These are phyloP conservation scores for Artemisia princeps DNA, from an alignment of 140 eudicot genomes.

Conservation along the genomic window DNA sequence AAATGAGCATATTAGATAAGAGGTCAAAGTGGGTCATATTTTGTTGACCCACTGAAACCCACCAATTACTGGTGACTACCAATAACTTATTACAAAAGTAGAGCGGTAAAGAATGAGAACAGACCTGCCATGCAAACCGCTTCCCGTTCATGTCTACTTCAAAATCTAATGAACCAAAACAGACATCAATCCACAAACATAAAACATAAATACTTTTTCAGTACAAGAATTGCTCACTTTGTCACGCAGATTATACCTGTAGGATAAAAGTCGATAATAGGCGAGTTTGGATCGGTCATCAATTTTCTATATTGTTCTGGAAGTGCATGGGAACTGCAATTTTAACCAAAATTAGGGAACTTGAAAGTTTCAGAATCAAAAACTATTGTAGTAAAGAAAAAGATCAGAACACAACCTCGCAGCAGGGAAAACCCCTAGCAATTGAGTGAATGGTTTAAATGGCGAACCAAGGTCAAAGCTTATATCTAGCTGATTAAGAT, in stretches of 20 bases:
- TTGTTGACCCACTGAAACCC: neutral
- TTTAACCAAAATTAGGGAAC: neutral
- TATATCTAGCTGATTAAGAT: slow-evolving; percentile 54
- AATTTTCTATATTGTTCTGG: slow-evolving; percentile 71
- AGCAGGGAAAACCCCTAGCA: slow-evolving; percentile 93
- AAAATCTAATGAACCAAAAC: slow-evolving; percentile 50
- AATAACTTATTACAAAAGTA: too few relatives aligned
- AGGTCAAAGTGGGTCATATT: neutral
- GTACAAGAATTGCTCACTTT: neutral
- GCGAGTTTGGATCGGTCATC: slow-evolving; percentile 89
- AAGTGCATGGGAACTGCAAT: slow-evolving; percentile 88
- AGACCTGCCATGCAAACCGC: slow-evolving; percentile 96
- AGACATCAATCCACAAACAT: slow-evolving; percentile 4
- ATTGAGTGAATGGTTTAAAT: slow-evolving; percentile 84
- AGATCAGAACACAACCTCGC: slow-evolving; percentile 58
- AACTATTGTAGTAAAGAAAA: neutral
- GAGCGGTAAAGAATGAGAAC: slow-evolving; percentile 14
- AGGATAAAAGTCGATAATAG: slow-evolving; percentile 88
- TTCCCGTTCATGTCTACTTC: slow-evolving; percentile 95
- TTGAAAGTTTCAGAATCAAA: neutral
- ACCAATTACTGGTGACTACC: too few relatives aligned
- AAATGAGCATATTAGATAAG: neutral
- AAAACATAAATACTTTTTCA: neutral
- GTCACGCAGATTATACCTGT: slow-evolving; percentile 40
- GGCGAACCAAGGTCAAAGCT: slow-evolving; percentile 81